These are phyloP conservation scores for Kuraishia capsulata DNA, from an alignment of 805 yeast genomes.

Conservation along the genomic window DNA sequence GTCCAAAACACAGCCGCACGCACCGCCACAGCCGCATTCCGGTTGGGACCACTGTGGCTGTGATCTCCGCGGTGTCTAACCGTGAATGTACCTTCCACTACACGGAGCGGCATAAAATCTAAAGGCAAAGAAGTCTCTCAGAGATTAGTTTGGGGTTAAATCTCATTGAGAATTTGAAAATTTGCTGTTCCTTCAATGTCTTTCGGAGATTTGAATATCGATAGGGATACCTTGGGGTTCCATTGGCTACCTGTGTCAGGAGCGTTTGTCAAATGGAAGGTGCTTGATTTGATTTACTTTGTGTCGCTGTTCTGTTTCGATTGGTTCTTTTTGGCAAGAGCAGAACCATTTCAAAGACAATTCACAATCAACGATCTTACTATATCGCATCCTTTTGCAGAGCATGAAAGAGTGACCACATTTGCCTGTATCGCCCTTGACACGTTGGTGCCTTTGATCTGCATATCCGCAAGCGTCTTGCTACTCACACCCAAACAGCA, in stretches of 20 bases:
- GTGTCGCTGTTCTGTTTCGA: conserved; percentile 12
- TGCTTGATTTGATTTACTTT: conserved; percentile 11
- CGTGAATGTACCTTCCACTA: no score
- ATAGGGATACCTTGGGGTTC: conserved; percentile 19
- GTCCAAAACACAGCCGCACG: no score
- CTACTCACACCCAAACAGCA: conserved; percentile 39
- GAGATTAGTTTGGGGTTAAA: no score
- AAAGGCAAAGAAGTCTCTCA: no score
- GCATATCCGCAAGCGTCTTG: conserved; percentile 21
- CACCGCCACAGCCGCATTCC: no score
- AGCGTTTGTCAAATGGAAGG: conserved; percentile 14
- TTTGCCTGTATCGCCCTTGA: conserved; percentile 44
- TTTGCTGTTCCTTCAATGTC: no score
- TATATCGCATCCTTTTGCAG: conserved; percentile 75
- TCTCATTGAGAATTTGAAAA: no score
- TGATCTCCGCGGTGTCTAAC: no score
- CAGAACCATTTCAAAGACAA: conserved; percentile 67
- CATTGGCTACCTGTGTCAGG: conserved; percentile 10
- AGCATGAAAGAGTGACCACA: conserved; percentile 59
- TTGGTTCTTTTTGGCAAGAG: conserved; percentile 15
- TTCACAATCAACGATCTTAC: conserved; percentile 70
- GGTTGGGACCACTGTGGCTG: no score
- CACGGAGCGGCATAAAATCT: no score
- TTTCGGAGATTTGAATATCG: conserved; percentile 8
- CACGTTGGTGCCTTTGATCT: conserved; percentile 36